Base-by-base conservation (phyloP, 2,329 filamentous ascomycete genomes). In the Cytospora schulzeri region DNA sequence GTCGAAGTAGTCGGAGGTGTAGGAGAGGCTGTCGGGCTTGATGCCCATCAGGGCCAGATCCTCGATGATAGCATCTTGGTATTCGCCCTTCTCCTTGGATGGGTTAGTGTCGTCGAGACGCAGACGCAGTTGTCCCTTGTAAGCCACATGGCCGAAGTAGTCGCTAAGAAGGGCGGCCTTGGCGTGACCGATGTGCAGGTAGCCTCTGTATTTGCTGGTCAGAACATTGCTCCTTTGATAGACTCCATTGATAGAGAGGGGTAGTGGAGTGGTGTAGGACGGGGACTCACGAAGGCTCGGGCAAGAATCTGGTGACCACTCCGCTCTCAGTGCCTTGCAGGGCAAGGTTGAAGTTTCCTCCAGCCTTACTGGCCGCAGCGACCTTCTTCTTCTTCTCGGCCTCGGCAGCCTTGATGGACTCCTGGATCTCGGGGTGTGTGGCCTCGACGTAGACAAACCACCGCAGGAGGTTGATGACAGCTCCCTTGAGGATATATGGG, bases 21-120 rank as follows among this genome's bases (percentile, higher is more conserved):
- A 96, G 22, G 91, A 92, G 65, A 93, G 84, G 69, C 85, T 85
- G 77, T 97, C 94, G 26, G 93, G 91, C 78, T 91, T 91, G 77
- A 99, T 91, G 33, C 93, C 94, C 84, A 99, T 92, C 60, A 98
- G 84, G 57, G 88, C 88, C 58, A 97, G 85, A 77, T 99, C 95
- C 80, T 97, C 90, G 48, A 97, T 83, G 68, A 99, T 99, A 6
- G 93, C 86, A 78, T 98, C 93, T 76, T 98, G 90, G 76, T 90
- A 99, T 80, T 98, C 95, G 76, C 94, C 88, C 81, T 96, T 97
- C 83, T 99, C 95, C 77, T 98, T 98, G 66, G 91, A 89, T 9
- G 95, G 95, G 79, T 99, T 99, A 63, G 95, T 99, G 74, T 99
- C 95, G 75, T 99, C 95, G 73, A 99, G 95, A 66, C 95, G 91